Evolutionary conservation across 805 yeast species (phyloP), one percentile per base, ranked within the genome.

Genomic region (Lipomyces spencermartinsiae): DNA sequence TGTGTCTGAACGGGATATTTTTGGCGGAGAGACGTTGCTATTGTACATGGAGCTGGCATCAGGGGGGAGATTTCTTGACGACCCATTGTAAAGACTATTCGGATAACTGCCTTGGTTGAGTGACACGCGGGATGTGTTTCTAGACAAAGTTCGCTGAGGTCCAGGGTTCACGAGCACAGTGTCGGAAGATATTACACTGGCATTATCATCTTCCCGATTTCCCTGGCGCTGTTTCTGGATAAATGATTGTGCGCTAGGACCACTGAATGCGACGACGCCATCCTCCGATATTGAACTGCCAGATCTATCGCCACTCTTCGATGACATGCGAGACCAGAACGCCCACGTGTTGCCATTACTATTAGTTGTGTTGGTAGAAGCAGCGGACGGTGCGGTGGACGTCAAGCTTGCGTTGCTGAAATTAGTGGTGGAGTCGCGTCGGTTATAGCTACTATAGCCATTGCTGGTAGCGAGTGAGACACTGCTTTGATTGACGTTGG

Each of bases 241-340:
- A 46, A 34, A 59, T 10, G 69, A 54, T 37, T 60, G 64, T 31
- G 62, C 33, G 8, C 55, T 37, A 4, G 68, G 65, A 9, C 71
- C 68, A 8, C 66, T 25, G 51, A 62, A 61, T 1, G 71, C 71
- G n/a, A 67, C 58, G 4, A 67, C 68, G 16, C 71, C 71, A n/a
- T 67, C 68, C 22, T 67, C 71, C 4, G 62, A 10, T 16, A 54
- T 46, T 12, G 46, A 22, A 22, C 54, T 55, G 16, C 35, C 25
- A 9, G 51, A n/a, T 16, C 29, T 43, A 25, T 60, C 56, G 22
- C 53, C 54, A 51, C 54, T 59, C 37, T 63, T 63, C 33, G 64
- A 37, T 9, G 69, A 62, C 51, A 54, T 53, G 19, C 71, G 68
- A 12, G 71, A 64, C 68, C 68, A 68, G 54, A 68, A 64, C 22